These are phyloP conservation scores for Ustilago vetiveriae DNA, from an alignment of 1,284 basidiomycete species.

Conservation along the genomic window DNA sequence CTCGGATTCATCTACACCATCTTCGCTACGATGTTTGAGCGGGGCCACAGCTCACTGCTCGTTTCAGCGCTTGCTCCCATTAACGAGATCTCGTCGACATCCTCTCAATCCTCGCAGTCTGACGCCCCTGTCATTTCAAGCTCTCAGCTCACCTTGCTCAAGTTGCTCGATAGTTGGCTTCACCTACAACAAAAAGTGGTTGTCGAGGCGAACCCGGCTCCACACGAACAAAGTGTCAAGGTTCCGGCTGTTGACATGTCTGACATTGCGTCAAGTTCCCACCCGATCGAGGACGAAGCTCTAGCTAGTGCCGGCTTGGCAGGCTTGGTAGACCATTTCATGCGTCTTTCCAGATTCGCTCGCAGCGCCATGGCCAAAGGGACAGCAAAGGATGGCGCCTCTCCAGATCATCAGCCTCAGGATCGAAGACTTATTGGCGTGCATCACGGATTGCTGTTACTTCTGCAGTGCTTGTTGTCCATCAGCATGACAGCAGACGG, in stretches of 20 bases:
- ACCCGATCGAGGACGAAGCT: background rate
- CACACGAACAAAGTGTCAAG: no score
- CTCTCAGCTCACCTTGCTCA: constrained; percentile 48
- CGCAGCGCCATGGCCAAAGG: constrained; percentile 34
- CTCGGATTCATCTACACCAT: constrained; percentile 46
- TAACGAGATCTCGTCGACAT: constrained; percentile 9
- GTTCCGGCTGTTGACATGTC: no score
- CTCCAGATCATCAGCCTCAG: constrained; percentile 23
- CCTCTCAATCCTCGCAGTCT: background rate
- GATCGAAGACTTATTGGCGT: constrained; percentile 42
- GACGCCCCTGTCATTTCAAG: constrained; percentile 31
- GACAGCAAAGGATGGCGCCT: constrained; percentile 15
- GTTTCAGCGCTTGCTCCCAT: constrained; percentile 22
- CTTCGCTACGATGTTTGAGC: constrained; percentile 40
- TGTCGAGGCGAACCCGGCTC: background rate
- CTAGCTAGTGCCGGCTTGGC: constrained; percentile 5
- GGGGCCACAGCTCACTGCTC: constrained; percentile 22
- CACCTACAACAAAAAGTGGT: constrained; percentile 24
- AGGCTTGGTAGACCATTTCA: constrained; percentile 21
- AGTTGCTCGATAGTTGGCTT: constrained; percentile 49
- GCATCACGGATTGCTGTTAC: constrained; percentile 41
- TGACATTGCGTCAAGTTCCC: background rate
- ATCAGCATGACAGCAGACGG: constrained; percentile 44
- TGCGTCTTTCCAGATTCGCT: constrained; percentile 32
- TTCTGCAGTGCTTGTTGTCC: constrained; percentile 43